Evolutionary conservation across 495 filamentous ascomycete species (phyloP).

Genomic region (Astrothelium macrocarpum): DNA sequence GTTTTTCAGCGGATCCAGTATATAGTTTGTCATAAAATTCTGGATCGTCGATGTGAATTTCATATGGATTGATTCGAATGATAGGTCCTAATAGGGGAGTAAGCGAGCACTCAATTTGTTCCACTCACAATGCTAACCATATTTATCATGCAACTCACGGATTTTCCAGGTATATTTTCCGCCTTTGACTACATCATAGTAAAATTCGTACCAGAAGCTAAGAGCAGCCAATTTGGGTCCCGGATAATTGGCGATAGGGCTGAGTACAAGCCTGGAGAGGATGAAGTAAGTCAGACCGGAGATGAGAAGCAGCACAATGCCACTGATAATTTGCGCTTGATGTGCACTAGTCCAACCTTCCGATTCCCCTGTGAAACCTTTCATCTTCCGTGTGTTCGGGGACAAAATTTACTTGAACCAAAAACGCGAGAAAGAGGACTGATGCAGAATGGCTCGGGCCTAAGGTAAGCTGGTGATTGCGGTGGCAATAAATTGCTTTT

Average conservation of each 20-base stretch:
- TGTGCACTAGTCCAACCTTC: neutral
- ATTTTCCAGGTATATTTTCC: conserved; percentile 19
- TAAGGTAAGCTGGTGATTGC: no score
- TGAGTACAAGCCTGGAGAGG: neutral
- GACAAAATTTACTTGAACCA: no score
- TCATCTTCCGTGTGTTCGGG: no score
- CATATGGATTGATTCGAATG: conserved; percentile 26
- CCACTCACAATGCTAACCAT: conserved; percentile 8
- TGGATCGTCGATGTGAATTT: conserved; percentile 27
- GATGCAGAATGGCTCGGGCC: no score
- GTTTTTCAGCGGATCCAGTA: conserved; percentile 4
- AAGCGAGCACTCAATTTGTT: neutral
- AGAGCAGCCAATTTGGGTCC: conserved; percentile 22
- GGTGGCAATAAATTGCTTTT: no score
- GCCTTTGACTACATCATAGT: conserved; percentile 19
- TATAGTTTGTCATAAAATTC: conserved; percentile 21
- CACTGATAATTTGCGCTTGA: neutral
- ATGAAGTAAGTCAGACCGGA: neutral
- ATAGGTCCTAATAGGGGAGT: conserved; percentile 21
- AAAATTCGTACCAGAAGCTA: conserved; percentile 25
- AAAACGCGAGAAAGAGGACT: no score
- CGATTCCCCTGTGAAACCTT: neutral
- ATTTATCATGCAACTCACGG: conserved; percentile 15
- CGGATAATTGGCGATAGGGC: conserved; percentile 11
- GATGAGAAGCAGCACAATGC: neutral